Conservation (phyloP, 768 basidiomycete genomes). For the Leccinum rimulosum region DNA sequence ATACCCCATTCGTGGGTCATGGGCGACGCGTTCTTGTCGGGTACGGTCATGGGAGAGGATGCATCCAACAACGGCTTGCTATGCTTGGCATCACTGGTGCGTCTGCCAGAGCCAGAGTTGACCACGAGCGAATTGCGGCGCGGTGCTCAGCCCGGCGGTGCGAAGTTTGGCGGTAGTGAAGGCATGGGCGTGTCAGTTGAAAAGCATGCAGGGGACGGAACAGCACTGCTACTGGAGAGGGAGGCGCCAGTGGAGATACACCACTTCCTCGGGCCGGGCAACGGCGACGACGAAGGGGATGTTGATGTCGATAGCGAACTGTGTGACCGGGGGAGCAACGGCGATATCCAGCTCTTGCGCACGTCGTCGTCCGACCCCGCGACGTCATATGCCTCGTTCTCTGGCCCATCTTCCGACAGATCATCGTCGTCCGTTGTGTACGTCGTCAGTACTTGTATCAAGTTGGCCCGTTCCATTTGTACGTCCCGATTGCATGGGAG, state of each 20-base stretch:
- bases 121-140: no score
- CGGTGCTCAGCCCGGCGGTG: neutral
- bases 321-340: no score
- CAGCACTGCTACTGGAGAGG: no score
- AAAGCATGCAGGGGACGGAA: no score
- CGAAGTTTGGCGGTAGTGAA: no score
- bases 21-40: no score
- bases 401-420: slow-evolving; percentile 27
- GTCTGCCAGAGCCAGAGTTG: slow-evolving; percentile 5
- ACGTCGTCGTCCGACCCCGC: slow-evolving; percentile 26
- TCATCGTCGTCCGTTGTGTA: slow-evolving; percentile 52
- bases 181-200: no score
- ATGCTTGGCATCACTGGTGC: slow-evolving; percentile 9
- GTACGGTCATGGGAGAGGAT: neutral
- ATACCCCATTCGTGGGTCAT: no score
- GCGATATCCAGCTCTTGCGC: slow-evolving; percentile 2
- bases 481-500: slow-evolving; percentile 44
- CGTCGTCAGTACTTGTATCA: slow-evolving; percentile 36
- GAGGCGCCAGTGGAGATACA: no score
- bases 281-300: no score
- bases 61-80: neutral
- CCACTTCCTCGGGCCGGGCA: slow-evolving; percentile 12
- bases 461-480: slow-evolving; percentile 36
- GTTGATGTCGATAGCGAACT: neutral
- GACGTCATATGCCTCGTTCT: slow-evolving; percentile 26